A percentile compares a stretch with the other conserved stretches of the same genome.
phyloP scores from a whole-genome alignment of 495 filamentous ascomycete genomes.

The Aspergillus ellipticus region DNA sequence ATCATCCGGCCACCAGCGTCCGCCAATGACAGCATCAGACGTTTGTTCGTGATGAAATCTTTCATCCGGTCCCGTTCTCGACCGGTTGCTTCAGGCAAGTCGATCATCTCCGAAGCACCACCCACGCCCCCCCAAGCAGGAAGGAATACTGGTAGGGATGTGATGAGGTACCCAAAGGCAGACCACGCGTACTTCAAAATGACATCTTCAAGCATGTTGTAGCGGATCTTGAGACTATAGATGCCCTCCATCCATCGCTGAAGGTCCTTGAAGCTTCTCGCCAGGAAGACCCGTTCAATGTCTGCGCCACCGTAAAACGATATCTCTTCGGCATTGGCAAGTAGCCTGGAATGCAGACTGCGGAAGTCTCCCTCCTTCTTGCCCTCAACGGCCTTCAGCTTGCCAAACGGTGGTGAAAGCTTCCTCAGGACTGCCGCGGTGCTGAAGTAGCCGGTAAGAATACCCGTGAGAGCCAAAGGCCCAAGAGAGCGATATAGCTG shows the following conservation, averaged over 20 bases:
- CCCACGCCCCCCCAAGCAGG: constrained; percentile 89
- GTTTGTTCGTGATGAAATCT: constrained; percentile 99
- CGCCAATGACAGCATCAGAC: constrained; percentile 94
- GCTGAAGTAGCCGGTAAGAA: constrained; percentile 86
- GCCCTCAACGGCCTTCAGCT: constrained; percentile 91
- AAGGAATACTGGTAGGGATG: constrained; percentile 89
- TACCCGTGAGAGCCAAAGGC: constrained; percentile 78
- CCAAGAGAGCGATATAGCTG: constrained; percentile 91
- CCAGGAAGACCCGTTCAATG: constrained; percentile 85
- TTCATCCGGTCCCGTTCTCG: constrained; percentile 87
- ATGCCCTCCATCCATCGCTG: constrained; percentile 95
- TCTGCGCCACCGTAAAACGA: constrained; percentile 96
- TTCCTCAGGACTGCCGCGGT: constrained; percentile 83
- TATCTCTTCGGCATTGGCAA: constrained; percentile 98
- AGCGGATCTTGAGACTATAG: constrained; percentile 91
- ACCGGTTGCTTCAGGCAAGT: constrained; percentile 38
- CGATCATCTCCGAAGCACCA: constrained; percentile 60
- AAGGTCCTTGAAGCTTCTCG: constrained; percentile 84
- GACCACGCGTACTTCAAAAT: constrained; percentile 98
- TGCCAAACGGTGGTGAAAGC: constrained; percentile 92
- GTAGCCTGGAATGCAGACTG: constrained; percentile 80
- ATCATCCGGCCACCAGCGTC: constrained; percentile 98
- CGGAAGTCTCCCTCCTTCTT: constrained; percentile 92
- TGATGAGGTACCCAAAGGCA: constrained; percentile 90
- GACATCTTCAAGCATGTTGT: constrained; percentile 98